A percentile compares a stretch with the other conserved stretches of the same genome.
These are phyloP conservation scores for Saccharomycopsis sp. DNA, from an alignment of 805 yeast species.

Conservation along the genomic window DNA sequence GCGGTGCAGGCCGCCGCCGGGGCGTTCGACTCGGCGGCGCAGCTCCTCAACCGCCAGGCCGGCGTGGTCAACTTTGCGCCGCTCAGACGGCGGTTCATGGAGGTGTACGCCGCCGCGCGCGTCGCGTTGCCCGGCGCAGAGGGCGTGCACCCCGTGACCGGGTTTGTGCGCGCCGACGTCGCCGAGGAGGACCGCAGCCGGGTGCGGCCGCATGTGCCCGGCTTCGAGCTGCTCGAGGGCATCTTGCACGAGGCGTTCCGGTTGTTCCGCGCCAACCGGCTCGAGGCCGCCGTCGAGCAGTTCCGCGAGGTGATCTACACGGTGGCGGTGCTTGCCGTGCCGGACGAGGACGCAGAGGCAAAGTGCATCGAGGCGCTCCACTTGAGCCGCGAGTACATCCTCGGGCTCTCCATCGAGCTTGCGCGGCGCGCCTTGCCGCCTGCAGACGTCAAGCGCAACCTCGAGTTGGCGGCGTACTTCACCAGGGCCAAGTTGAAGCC, in stretches of 20 bases:
- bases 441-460: constrained; percentile 69
- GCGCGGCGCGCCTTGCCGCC: constrained; percentile 76
- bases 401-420: constrained; percentile 88
- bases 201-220: constrained; percentile 66
- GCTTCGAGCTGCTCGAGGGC: constrained; percentile 57
- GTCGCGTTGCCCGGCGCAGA: constrained; percentile 66
- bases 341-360: constrained; percentile 65
- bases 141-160: constrained; percentile 64
- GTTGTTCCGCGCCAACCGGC: constrained; percentile 74
- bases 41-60: constrained; percentile 79
- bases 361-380: constrained; percentile 65
- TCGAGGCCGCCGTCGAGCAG: constrained; percentile 69
- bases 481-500: constrained; percentile 77
- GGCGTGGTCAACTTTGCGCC: constrained; percentile 88
- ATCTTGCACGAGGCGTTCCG: constrained; percentile 67
- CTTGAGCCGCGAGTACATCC: constrained; percentile 80
- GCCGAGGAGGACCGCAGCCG: constrained; percentile 46
- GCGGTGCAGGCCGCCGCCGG: constrained; percentile 96
- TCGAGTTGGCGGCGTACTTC: constrained; percentile 94
- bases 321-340: constrained; percentile 63
- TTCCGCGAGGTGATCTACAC: constrained; percentile 80
- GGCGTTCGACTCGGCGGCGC: constrained; percentile 92
- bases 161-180: constrained; percentile 57
- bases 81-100: constrained; percentile 71
- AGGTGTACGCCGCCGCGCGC: constrained; percentile 76